These are phyloP conservation scores for Aspergillus ostianus DNA, from an alignment of 495 filamentous ascomycete genomes.

Conservation along the genomic window DNA sequence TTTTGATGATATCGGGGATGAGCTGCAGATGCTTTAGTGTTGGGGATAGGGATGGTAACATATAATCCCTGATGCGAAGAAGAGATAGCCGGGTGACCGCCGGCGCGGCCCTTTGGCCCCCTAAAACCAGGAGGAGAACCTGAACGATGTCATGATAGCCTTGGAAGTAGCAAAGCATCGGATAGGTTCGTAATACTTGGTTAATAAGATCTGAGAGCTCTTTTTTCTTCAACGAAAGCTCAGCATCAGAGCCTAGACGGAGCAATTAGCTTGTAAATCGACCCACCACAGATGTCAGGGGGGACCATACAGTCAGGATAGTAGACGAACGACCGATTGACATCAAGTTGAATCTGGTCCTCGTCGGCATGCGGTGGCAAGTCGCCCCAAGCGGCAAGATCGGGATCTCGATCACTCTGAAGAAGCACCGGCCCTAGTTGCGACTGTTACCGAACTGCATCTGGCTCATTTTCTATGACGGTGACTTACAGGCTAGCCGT, in stretches of 20 bases:
- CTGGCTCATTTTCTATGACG: conserved; percentile 8
- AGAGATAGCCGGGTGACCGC: conserved; percentile 79
- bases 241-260: conserved; percentile 44
- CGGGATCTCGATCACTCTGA: conserved; percentile 44
- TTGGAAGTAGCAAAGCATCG: conserved; percentile 93
- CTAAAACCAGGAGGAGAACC: conserved; percentile 86
- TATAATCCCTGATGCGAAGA: conserved; percentile 91
- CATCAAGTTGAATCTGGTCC: conserved; percentile 84
- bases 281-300: neutral
- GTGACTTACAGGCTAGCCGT: conserved; percentile 74
- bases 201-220: conserved; percentile 75
- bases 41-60: conserved; percentile 85
- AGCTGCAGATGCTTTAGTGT: conserved; percentile 79
- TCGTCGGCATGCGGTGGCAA: conserved; percentile 77
- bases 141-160: conserved; percentile 98
- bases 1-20: conserved; percentile 74
- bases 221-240: conserved; percentile 62
- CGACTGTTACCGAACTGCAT: conserved; percentile 7
- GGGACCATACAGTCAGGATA: conserved; percentile 74
- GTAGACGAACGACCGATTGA: conserved; percentile 94
- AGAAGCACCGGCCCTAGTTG: conserved; percentile 75
- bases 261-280: conserved; percentile 2
- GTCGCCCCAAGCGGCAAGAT: conserved; percentile 45
- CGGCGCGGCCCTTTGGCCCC: conserved; percentile 46
- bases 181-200: conserved; percentile 72